Evolutionary conservation across 768 basidiomycete species (phyloP), one percentile per base, ranked within the genome.

Genomic region (Mrakia blollopis): DNA sequence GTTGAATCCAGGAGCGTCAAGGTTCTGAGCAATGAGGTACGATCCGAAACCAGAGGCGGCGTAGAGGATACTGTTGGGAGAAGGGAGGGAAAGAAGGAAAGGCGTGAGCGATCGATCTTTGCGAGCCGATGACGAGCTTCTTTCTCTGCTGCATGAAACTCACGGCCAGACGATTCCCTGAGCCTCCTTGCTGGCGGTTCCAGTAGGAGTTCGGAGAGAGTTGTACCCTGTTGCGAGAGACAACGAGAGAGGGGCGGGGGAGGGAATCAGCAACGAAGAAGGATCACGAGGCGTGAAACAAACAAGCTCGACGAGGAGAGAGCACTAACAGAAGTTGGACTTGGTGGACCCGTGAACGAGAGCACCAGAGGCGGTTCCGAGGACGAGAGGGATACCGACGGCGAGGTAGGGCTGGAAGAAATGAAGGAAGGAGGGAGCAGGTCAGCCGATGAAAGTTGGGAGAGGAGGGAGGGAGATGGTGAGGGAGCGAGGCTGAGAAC

Each of bases 1-100:
- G 28, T 32, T 50, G 74, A 60, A 61, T 35, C 37, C 60, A 47
- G 76, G 71, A 32, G 61, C 67, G 63, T 78, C 77, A 54, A 78
- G 73, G 77, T 73, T 78, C 77, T 78, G 72, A 30, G 73, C 73
- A 52, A 78, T 47, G 30, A 78, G 52, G 68, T 74, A 75, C 60
- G 77, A 74, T 47, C 77, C 73, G 39, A 78, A 74, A 44, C 77
- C 77, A n/a, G 73, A 61, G 30, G 39, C 57, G 35, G 77, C 77
- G 73, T 78, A 78, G 39, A 74, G 67, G 67, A 63, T 50, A 14
- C 47, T 50, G 47, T 18, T 7, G 18, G 44, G 47, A 50, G 47
- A 18, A 21, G 47, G 7, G 47, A 50, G 4, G 47, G 7, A 50
- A 21, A 50, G 7, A 18, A 21, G 2, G 14, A 50, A 3, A 50